Evolutionary conservation across 179 eudicot species (phyloP), one percentile per base, ranked within the genome.

Genomic region (Carnegiea gigantea): DNA sequence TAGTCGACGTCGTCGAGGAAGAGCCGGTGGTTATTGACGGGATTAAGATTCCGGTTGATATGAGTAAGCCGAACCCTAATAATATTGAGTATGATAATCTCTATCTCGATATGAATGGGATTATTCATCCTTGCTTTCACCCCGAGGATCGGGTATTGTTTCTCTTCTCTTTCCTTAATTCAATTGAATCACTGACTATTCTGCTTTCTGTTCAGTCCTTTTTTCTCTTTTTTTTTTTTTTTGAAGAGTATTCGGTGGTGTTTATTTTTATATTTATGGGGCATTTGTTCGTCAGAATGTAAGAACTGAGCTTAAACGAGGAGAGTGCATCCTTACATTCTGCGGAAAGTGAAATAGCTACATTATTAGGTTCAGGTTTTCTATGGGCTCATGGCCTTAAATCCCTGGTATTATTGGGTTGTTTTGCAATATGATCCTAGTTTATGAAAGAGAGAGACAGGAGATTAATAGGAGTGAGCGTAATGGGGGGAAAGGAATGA

Each of bases 61-160:
- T 89, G 0, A 90, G 92, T 51, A 89, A 94, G 73, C 91, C 92
- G 28, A 93, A 92, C 80, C 98, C 98, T 65, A 93, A 93, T 83
- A 62, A 78, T 17, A 67, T 92, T 24, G 98, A 93, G 81, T 92
- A 86, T 76, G 97, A 92, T 75, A 93, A 93, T 83, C 85, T 93
- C 18, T 93, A 93, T 78, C 93, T 93, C 18, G 97, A 93, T 78
- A 93, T 92, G 97, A 93, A 93, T 76, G 95, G 95, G 40, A 93
- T 93, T 80, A 91, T 93, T 84, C 98, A 93, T 36, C 97, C 98
- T 20, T 93, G 98, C 76, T 93, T 93, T 84, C 98, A 93, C 76
- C 98, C 98, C 48, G 97, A 91, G 78, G 98, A 93, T 70, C 91
- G 92, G 84, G 98, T 93, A 90, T 28, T 53, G 4, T 24, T 77